phyloP scores from a whole-genome alignment of 1,139 yeast genomes.

The Pichia sp. region DNA sequence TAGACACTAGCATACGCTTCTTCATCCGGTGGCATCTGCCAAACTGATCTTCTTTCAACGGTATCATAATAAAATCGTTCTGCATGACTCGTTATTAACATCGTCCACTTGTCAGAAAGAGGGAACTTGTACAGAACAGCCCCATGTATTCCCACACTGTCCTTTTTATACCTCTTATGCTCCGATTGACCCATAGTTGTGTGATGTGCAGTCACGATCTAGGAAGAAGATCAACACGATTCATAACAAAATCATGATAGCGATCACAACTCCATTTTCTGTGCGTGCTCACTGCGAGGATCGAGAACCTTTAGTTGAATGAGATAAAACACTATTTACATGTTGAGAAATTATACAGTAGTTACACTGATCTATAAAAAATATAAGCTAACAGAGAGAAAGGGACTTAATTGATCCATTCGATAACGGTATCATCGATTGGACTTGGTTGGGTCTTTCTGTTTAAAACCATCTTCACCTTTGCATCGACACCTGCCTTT shows the following conservation, averaged over 20 bases:
- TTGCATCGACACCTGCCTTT: conserved; percentile 64
- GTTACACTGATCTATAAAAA: not conserved
- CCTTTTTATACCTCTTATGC: conserved; percentile 1
- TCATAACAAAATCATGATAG: too few relatives aligned
- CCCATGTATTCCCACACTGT: conserved; percentile 5
- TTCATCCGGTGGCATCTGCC: conserved; percentile 30
- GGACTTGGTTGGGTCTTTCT: conserved; percentile 61
- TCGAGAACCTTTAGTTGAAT: too few relatives aligned
- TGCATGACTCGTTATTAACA: conserved; percentile 45
- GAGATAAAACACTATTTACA: conserved; percentile 6
- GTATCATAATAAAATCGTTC: conserved; percentile 42
- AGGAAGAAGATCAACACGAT: too few relatives aligned
- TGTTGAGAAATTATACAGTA: conserved; percentile 5
- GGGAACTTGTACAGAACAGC: conserved; percentile 11
- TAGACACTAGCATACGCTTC: conserved; percentile 19
- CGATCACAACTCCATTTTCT: not conserved
- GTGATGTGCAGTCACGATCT: too few relatives aligned
- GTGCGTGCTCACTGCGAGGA: not conserved
- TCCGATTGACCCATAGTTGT: not conserved
- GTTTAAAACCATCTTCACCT: conserved; percentile 53
- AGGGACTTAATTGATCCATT: conserved; percentile 46
- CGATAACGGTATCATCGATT: conserved; percentile 55
- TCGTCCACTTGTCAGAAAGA: conserved; percentile 35
- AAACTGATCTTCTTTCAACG: conserved; percentile 24
- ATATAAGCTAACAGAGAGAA: not conserved